These are phyloP conservation scores for Amniculicola lignicola DNA, from an alignment of 495 filamentous ascomycete species.

Conservation along the genomic window DNA sequence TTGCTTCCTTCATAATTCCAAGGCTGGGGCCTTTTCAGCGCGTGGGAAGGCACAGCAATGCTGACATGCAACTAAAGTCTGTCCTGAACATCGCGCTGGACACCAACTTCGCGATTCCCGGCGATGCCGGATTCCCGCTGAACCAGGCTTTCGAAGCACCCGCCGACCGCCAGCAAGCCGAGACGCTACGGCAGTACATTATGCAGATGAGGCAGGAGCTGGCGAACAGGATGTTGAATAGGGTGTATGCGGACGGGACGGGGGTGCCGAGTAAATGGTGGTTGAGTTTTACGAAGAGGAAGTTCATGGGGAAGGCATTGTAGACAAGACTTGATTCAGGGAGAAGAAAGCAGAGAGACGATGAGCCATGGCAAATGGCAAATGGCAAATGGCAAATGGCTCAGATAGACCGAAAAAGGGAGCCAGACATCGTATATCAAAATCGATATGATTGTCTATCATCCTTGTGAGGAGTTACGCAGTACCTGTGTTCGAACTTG, in stretches of 20 bases:
- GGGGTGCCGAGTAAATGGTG: conserved; percentile 93
- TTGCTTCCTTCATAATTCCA: conserved; percentile 8
- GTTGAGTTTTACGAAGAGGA: conserved; percentile 96
- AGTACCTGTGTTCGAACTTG: not conserved
- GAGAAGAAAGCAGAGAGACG: too few relatives aligned
- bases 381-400: too few relatives aligned
- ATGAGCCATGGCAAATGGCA: too few relatives aligned
- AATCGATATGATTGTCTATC: not conserved
- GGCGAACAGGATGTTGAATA: conserved; percentile 70
- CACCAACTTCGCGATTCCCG: conserved; percentile 84
- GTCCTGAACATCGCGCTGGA: conserved; percentile 74
- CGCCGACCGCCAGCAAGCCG: conserved; percentile 79
- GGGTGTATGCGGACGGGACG: conserved; percentile 77
- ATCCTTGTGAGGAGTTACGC: too few relatives aligned
- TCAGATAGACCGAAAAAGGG: too few relatives aligned
- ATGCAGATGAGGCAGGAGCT: conserved; percentile 90
- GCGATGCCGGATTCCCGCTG: conserved; percentile 88
- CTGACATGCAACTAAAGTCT: too few relatives aligned
- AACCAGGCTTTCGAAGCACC: conserved; percentile 85
- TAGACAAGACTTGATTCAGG: conserved; percentile 16
- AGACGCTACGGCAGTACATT: conserved; percentile 80
- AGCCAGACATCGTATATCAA: too few relatives aligned
- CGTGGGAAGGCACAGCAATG: not conserved
- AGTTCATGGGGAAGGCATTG: conserved; percentile 90
- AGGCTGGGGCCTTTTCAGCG: too few relatives aligned